Evolutionary conservation across 2,329 filamentous ascomycete genomes (phyloP), one percentile per base, ranked within the genome.

Genomic region (Calonectria multiphialidica): DNA sequence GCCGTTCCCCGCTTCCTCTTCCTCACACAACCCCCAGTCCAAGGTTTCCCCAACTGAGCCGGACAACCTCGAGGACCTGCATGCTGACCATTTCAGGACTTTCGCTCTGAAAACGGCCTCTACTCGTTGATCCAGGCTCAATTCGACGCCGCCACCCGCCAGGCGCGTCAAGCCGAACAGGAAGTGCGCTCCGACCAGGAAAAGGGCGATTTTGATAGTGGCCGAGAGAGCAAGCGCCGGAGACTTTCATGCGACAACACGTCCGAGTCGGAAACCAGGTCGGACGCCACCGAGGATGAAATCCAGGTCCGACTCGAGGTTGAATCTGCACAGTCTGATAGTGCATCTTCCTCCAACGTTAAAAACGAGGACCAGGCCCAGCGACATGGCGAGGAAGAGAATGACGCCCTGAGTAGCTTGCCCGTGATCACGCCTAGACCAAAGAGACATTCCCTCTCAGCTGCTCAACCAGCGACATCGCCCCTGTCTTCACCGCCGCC

Each of bases 71-170:
- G 28, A 72, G 44, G 35, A 45, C 57, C 28, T 16, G 33, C 33
- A 68, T 23, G 65, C 76, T 81, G 65, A 78, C 73, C 12, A 25
- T 57, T 23, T 2, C 74, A 93, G 92, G 92, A 94, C 76, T 94
- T 94, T 74, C 92, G 92, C 47, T 94, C 92, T 2, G 90, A 93
- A 79, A 91, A 94, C 81, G 93, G 93, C 2, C 87, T 94, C 1
- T 94, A 94, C 82, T 92, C 92, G 13, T 84, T 94, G 57, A 93
- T 94, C 16, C 92, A 94, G 81, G 88, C 90, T 18, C 90, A 93
- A 75, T 92, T 92, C 77, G 90, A 93, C 73, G 86, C 88, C 44
- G 87, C 87, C 62, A 83, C 86, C 75, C 84, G 79, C 77, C 81
- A 84, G 64, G 75, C 75, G 73, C 80, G 75, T 74, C 79, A 74